These are phyloP conservation scores for Ceratobasidium sp. DNA, from an alignment of 1,284 basidiomycete species.

Conservation along the genomic window DNA sequence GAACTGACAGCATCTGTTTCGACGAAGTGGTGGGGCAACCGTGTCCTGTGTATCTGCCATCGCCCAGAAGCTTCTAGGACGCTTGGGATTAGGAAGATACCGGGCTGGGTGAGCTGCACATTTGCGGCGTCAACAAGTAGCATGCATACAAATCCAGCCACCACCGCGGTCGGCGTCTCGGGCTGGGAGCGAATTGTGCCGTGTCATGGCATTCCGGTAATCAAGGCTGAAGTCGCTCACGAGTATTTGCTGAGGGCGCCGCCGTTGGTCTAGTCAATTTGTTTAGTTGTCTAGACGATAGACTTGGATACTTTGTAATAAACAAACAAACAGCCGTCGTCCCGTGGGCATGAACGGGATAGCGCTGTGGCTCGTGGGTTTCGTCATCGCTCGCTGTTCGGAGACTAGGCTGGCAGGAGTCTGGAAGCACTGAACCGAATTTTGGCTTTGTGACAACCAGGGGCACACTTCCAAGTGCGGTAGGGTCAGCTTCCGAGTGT, in stretches of 20 bases:
- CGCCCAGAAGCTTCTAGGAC: background rate
- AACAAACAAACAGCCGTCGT: background rate
- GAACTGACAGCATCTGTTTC: background rate
- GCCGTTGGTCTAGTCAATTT: background rate
- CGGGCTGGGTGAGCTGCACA: background rate
- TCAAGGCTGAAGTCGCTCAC: background rate
- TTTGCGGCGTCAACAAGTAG: background rate
- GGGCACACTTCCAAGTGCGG: constrained; percentile 13
- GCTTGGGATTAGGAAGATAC: background rate
- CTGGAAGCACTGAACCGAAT: constrained; percentile 24
- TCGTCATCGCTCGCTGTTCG: constrained; percentile 1
- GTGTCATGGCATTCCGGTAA: background rate
- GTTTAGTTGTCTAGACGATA: constrained; percentile 19
- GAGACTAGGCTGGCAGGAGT: constrained; percentile 6
- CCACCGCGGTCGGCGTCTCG: background rate
- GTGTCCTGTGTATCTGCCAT: background rate
- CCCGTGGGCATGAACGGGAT: background rate
- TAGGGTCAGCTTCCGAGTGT: constrained; percentile 18
- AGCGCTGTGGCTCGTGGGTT: background rate
- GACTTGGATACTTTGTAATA: background rate
- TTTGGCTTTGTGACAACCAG: constrained; percentile 38
- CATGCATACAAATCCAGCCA: background rate
- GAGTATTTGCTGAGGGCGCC: background rate
- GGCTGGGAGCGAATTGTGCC: background rate
- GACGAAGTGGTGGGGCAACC: background rate